phyloP scores from a whole-genome alignment of 2,329 filamentous ascomycete species.

The Sclerotiophoma versabilis region DNA sequence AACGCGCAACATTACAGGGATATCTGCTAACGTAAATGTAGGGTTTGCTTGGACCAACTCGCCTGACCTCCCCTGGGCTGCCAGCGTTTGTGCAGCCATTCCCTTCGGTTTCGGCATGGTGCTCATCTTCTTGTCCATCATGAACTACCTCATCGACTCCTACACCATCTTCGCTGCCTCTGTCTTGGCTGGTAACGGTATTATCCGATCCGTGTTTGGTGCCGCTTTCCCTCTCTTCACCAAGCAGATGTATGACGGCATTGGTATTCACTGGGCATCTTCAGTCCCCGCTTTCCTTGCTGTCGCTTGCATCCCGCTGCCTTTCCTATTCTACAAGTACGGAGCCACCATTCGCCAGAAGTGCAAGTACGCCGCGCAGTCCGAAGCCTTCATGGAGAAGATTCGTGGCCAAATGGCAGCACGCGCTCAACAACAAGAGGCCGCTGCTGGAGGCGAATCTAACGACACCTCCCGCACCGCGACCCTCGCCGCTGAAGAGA shows the following conservation, averaged over 20 bases:
- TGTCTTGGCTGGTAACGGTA: constrained; percentile 77
- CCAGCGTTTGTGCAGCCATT: constrained; percentile 58
- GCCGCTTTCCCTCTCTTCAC: constrained; percentile 83
- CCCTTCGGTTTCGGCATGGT: constrained; percentile 68
- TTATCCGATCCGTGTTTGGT: constrained; percentile 78
- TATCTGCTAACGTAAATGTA: background rate
- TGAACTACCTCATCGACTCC: constrained; percentile 53
- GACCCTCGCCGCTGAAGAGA: constrained; percentile 32
- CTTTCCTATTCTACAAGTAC: constrained; percentile 78
- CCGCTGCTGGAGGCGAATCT: constrained; percentile 17
- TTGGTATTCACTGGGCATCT: constrained; percentile 76
- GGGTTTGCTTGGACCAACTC: constrained; percentile 55
- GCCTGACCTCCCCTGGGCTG: constrained; percentile 64
- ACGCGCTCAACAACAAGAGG: constrained; percentile 16
- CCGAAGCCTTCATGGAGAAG: constrained; percentile 65
- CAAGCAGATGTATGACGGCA: constrained; percentile 62
- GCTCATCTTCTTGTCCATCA: constrained; percentile 66
- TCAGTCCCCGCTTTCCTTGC: constrained; percentile 77
- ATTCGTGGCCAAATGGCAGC: constrained; percentile 48
- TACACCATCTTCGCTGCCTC: constrained; percentile 80
- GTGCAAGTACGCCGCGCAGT: constrained; percentile 74
- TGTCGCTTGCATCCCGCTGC: constrained; percentile 74
- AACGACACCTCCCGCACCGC: constrained; percentile 36
- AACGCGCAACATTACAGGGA: background rate
- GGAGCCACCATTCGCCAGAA: constrained; percentile 67